A percentile compares a stretch with the other conserved stretches of the same genome.
Evolutionary conservation across 306 rosid genomes (phyloP).

Genomic region (Malus fusca): DNA sequence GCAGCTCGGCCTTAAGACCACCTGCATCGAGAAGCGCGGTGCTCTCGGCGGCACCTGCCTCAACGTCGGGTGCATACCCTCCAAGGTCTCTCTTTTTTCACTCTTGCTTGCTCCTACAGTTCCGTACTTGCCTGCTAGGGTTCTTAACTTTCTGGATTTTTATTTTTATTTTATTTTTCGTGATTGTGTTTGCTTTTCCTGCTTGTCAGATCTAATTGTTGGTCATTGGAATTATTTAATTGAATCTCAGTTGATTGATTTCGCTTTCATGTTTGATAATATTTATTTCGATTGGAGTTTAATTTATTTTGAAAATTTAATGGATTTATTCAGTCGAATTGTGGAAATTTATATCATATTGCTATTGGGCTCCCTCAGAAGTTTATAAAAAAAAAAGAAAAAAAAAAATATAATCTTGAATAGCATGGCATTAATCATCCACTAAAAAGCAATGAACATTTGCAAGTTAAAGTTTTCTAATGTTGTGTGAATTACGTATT

Average conservation of each 20-base stretch:
- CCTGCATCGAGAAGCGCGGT: constrained; percentile 98
- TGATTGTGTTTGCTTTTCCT: not conserved
- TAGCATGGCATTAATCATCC: not conserved
- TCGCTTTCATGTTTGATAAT: not conserved
- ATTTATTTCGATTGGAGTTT: not conserved
- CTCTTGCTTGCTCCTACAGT: not conserved
- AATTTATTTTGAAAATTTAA: not conserved
- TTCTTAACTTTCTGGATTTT: not conserved
- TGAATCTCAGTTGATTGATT: not conserved
- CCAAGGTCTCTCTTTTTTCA: constrained; percentile 49
- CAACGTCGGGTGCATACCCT: constrained; percentile 98
- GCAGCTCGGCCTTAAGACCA: constrained; percentile 89
- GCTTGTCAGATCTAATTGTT: constrained; percentile 5
- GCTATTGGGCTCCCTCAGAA: not conserved
- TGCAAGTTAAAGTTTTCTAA: not conserved
- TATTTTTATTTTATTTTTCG: not conserved
- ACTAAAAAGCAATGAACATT: not conserved
- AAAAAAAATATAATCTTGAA: no score
- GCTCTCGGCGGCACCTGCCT: constrained; percentile 98
- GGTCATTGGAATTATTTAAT: not conserved
- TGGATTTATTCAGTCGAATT: not conserved
- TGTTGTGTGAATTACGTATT: not conserved
- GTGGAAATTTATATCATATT: not conserved
- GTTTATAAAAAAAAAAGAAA: not conserved
- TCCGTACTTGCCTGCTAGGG: not conserved